Evolutionary conservation across 2,329 filamentous ascomycete species (phyloP).

Genomic region (Pseudopyrenochaeta lycopersici): DNA sequence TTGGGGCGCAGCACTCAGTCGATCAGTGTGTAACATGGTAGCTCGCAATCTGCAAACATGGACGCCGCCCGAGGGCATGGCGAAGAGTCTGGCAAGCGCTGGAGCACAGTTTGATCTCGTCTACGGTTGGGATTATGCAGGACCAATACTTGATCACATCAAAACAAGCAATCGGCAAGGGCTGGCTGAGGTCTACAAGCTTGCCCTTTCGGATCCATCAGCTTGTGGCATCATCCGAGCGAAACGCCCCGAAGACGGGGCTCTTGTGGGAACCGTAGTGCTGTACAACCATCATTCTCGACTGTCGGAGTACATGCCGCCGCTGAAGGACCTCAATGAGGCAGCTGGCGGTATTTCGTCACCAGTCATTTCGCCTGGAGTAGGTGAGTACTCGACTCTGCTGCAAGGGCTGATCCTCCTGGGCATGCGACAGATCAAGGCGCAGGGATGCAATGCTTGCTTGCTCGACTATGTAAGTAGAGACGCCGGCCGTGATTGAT

Average conservation of each 20-base stretch:
- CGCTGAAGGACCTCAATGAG: constrained; percentile 67
- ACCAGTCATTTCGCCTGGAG: constrained; percentile 75
- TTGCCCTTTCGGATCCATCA: constrained; percentile 74
- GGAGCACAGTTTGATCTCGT: constrained; percentile 85
- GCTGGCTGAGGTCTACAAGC: constrained; percentile 79
- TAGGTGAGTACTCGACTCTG: constrained; percentile 73
- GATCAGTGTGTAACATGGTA: constrained; percentile 74
- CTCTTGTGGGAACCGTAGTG: constrained; percentile 80
- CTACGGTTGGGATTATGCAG: constrained; percentile 78
- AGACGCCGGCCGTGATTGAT: background rate
- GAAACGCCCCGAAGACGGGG: constrained; percentile 72
- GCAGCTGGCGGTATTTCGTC: constrained; percentile 80
- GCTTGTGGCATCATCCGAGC: constrained; percentile 85
- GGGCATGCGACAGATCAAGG: constrained; percentile 83
- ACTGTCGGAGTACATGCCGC: constrained; percentile 74
- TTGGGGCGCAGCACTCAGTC: constrained; percentile 77
- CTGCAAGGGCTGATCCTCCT: constrained; percentile 83
- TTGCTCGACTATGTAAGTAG: constrained; percentile 80
- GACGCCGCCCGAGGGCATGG: constrained; percentile 78
- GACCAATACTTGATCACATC: constrained; percentile 77
- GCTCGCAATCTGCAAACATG: constrained; percentile 77
- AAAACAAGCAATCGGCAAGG: constrained; percentile 78
- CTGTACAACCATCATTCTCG: constrained; percentile 76
- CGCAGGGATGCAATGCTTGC: constrained; percentile 75
- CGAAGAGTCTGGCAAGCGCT: constrained; percentile 75